Evolutionary conservation across 371 early-diverging fungal genomes (phyloP).

Genomic region (Lichtheimia ornata): DNA sequence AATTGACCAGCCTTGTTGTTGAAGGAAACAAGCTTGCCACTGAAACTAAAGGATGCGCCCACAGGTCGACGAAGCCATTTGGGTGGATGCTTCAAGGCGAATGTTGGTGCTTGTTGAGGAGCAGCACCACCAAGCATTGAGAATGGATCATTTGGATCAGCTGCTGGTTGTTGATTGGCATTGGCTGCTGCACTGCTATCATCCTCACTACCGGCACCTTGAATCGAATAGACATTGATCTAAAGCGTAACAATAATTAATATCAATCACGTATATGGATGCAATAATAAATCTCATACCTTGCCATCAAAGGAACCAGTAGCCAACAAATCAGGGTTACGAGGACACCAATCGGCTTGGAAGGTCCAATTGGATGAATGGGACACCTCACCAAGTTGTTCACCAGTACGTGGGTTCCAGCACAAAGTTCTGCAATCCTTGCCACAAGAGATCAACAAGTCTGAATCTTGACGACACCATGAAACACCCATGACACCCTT

Average conservation of each 20-base stretch:
- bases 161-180: slow-evolving; percentile 19
- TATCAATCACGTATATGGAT: neutral
- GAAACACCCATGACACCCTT: slow-evolving; percentile 87
- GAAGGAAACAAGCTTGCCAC: slow-evolving; percentile 84
- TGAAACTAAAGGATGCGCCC: slow-evolving; percentile 90
- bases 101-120: slow-evolving; percentile 20
- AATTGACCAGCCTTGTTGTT: slow-evolving; percentile 49
- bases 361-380: slow-evolving; percentile 85
- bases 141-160: slow-evolving; percentile 74
- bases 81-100: slow-evolving; percentile 81
- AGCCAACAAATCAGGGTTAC: slow-evolving; percentile 87
- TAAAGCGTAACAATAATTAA: slow-evolving; percentile 11
- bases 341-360: slow-evolving; percentile 91
- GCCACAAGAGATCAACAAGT: slow-evolving; percentile 84
- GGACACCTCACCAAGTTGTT: slow-evolving; percentile 78
- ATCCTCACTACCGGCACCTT: slow-evolving; percentile 33
- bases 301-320: slow-evolving; percentile 89
- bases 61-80: slow-evolving; percentile 95
- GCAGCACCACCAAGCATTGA: slow-evolving; percentile 38
- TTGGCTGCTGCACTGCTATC: slow-evolving; percentile 17
- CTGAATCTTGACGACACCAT: slow-evolving; percentile 93
- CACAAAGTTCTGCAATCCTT: slow-evolving; percentile 93
- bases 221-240: slow-evolving; percentile 84
- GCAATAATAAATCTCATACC: slow-evolving; percentile 32
- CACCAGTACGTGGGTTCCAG: slow-evolving; percentile 82